These are phyloP conservation scores for Cytospora schulzeri DNA, from an alignment of 2,329 filamentous ascomycete species.

Conservation along the genomic window DNA sequence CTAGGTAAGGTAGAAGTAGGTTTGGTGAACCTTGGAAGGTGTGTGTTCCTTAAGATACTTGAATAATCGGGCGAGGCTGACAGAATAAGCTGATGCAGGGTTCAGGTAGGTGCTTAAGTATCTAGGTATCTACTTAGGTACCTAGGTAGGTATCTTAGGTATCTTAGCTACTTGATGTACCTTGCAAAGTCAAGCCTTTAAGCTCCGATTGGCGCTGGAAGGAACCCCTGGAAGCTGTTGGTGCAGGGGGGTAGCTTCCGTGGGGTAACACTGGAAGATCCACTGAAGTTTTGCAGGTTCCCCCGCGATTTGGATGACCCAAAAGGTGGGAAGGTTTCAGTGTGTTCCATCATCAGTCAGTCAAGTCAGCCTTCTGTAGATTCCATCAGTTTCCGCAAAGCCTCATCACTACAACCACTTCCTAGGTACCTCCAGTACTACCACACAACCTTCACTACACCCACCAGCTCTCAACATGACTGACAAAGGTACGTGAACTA, in stretches of 20 bases:
- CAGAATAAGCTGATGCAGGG: not conserved
- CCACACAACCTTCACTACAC: slow-evolving; percentile 2
- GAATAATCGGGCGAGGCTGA: slow-evolving; percentile 3
- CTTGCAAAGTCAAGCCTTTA: not conserved
- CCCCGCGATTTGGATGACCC: slow-evolving; percentile 4
- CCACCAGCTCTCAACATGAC: slow-evolving; percentile 39
- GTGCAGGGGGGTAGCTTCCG: slow-evolving; percentile 4
- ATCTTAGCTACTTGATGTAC: too few relatives aligned
- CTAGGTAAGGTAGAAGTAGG: not conserved
- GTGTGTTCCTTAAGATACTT: not conserved
- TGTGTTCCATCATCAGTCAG: slow-evolving; percentile 21
- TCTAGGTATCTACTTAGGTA: too few relatives aligned
- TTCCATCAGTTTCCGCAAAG: not conserved
- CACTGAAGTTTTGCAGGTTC: not conserved
- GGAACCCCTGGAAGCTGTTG: not conserved
- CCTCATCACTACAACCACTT: not conserved
- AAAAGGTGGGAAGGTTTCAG: not conserved
- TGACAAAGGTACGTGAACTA: slow-evolving; percentile 41
- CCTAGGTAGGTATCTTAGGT: too few relatives aligned
- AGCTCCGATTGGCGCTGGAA: slow-evolving; percentile 3
- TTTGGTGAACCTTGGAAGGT: too few relatives aligned
- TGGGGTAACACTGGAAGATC: slow-evolving; percentile 9
- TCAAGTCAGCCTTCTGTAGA: slow-evolving; percentile 23
- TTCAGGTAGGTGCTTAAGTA: too few relatives aligned
- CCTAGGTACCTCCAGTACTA: too few relatives aligned